phyloP scores from a whole-genome alignment of 2,329 filamentous ascomycete genomes.

The Fusarium liriodendri region DNA sequence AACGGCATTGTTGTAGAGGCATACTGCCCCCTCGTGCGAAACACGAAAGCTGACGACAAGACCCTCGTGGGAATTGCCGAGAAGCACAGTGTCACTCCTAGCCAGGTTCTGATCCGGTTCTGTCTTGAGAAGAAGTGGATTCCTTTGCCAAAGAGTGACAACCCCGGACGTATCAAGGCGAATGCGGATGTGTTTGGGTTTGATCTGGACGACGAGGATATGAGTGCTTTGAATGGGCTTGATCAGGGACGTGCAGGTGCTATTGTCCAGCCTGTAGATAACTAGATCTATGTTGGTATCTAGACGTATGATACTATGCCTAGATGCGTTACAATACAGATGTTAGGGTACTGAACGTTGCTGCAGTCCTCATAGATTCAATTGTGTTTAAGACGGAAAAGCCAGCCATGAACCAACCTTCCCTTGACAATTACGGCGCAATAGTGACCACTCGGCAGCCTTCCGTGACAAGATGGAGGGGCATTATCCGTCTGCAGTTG shows the following conservation, averaged over 20 bases:
- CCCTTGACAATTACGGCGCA: background rate
- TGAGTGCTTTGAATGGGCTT: slow-evolving; percentile 51
- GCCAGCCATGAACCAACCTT: background rate
- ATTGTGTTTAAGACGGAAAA: background rate
- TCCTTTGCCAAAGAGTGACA: slow-evolving; percentile 74
- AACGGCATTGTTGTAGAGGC: slow-evolving; percentile 70
- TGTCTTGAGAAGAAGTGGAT: slow-evolving; percentile 75
- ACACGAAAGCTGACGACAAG: slow-evolving; percentile 59
- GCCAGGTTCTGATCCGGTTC: slow-evolving; percentile 75
- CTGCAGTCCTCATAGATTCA: background rate
- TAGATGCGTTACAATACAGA: background rate
- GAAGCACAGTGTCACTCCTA: slow-evolving; percentile 68
- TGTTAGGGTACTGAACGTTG: background rate
- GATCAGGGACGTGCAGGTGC: slow-evolving; percentile 40
- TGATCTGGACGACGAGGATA: slow-evolving; percentile 65
- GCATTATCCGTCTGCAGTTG: background rate
- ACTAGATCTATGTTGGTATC: background rate
- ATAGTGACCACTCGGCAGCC: background rate
- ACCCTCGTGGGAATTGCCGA: slow-evolving; percentile 66
- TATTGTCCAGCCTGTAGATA: slow-evolving; percentile 12
- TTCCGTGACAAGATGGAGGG: background rate
- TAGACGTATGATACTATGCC: background rate
- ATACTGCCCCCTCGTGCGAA: slow-evolving; percentile 50
- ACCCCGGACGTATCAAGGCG: slow-evolving; percentile 65
- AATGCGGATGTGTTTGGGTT: slow-evolving; percentile 73